Conservation (phyloP, 2,329 filamentous ascomycete genomes). For the Alternaria burnsii region DNA sequence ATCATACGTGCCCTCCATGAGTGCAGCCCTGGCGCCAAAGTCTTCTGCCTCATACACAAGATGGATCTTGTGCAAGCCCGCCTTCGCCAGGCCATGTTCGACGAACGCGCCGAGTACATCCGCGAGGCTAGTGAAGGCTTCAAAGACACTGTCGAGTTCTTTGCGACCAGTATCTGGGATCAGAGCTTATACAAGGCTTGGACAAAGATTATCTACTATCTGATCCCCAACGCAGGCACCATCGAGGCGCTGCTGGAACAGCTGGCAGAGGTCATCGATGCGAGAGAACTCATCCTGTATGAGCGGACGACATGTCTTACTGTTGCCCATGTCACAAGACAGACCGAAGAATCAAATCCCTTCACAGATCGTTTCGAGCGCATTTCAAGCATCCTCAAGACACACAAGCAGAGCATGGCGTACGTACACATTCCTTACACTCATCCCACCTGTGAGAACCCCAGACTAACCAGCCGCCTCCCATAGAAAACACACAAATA, state of each 20-base stretch:
- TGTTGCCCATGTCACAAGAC: constrained; percentile 88
- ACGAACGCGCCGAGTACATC: constrained; percentile 81
- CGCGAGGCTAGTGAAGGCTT: constrained; percentile 76
- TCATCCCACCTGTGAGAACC: background rate
- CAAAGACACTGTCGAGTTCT: constrained; percentile 75
- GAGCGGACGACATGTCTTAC: constrained; percentile 96
- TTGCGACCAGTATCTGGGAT: constrained; percentile 98
- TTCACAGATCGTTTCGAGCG: constrained; percentile 93
- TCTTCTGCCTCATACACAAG: constrained; percentile 98
- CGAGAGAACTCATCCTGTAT: constrained; percentile 92
- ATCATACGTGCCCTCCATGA: constrained; percentile 90
- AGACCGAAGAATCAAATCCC: constrained; percentile 79
- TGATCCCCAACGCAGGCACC: constrained; percentile 90
- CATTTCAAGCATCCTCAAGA: constrained; percentile 97
- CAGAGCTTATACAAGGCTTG: constrained; percentile 98
- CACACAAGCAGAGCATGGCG: constrained; percentile 85
- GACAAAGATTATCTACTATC: constrained; percentile 96
- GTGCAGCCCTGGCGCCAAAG: constrained; percentile 79
- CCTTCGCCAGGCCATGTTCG: constrained; percentile 81
- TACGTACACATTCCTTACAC: constrained; percentile 48
- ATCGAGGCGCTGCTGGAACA: constrained; percentile 88
- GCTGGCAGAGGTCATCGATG: constrained; percentile 85
- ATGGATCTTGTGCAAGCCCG: constrained; percentile 92
- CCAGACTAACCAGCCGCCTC: constrained; percentile 30
- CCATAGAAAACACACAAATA: constrained; percentile 74